Conservation (phyloP, 352 stramenopile species). For the Globisporangium carolinianum region DNA sequence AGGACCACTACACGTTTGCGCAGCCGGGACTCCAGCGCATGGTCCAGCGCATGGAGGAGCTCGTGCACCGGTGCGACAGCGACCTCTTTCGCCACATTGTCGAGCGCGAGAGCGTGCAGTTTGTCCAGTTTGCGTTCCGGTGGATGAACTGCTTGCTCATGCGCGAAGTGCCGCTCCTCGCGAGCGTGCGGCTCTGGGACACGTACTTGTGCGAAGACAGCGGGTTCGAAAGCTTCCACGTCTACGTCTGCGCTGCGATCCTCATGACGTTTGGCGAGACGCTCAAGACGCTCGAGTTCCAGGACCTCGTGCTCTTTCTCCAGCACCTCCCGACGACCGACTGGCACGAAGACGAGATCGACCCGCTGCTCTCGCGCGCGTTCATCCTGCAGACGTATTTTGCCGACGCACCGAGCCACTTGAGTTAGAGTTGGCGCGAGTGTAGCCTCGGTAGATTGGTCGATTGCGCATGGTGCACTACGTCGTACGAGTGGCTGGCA, state of each 20-base stretch:
- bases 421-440: conserved; percentile 25
- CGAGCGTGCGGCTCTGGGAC: conserved; percentile 98
- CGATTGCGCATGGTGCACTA: too few relatives aligned
- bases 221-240: conserved; percentile 99
- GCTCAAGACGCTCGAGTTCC: conserved; percentile 95
- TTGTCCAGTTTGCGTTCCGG: conserved; percentile 99
- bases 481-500: too few relatives aligned
- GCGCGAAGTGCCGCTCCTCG: conserved; percentile 92
- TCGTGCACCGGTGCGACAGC: conserved; percentile 94
- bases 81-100: conserved; percentile 94
- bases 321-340: conserved; percentile 96
- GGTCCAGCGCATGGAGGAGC: conserved; percentile 96
- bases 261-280: conserved; percentile 95
- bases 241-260: conserved; percentile 98
- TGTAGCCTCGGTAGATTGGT: too few relatives aligned
- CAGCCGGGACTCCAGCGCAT: conserved; percentile 98
- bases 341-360: conserved; percentile 96
- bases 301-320: conserved; percentile 95
- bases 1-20: conserved; percentile 98
- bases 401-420: conserved; percentile 73
- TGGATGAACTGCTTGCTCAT: conserved; percentile 99
- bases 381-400: conserved; percentile 94
- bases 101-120: conserved; percentile 91
- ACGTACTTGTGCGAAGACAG: conserved; percentile 98
- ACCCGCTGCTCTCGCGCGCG: conserved; percentile 96